Base-by-base conservation (phyloP, 2,329 filamentous ascomycete genomes). In the Coccinonectria pachysandricola region DNA sequence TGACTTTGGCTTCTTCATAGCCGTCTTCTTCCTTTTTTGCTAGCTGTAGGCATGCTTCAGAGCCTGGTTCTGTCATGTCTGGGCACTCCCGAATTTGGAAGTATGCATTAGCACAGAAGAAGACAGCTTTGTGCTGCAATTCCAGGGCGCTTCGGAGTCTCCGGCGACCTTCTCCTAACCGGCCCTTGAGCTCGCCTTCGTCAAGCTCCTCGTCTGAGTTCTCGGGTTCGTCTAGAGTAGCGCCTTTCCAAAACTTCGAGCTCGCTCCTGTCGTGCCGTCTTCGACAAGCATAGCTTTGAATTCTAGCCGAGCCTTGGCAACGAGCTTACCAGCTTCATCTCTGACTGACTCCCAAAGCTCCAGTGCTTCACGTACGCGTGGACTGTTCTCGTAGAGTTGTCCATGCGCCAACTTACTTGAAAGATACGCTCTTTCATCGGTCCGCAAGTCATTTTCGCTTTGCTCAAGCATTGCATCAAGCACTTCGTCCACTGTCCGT, bases 381-480 rank as follows among this genome's bases (percentile, higher is more conserved):
- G 75, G 71, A 6, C 79, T 75, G 42, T 86, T 85, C 34, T 88
- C 86, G 19, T 81, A 64, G 4, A 95, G 57, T 40, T 95, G 87
- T 0, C 84, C 88, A 28, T 74, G 66, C 10, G 67, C 69, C 22
- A 94, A 59, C 35, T 72, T 74, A 17, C 64, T 64, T 3, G 71
- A 49, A 6, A 93, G 61, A 24, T 79, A 64, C 3, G 64, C 59
- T 27, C 85, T 71, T 45, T 91, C 78, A 31, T 88, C 77, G 0
- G 66, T 56, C 26, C 77, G 71, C 30, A 88, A 69, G 1, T 57
- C 50, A 5, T 61, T 62, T 31, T 88, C 81, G 21, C 79, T 86
- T 45, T 88, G 77, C 29, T 94, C 85, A 31, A 95, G 79, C 88
- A 98, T 95, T 4, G 79, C 75, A 37, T 85, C 78, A 8, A 98